Conservation (phyloP, 192 early-diverging fungal genomes). For the Backusella parvicylindrica region DNA sequence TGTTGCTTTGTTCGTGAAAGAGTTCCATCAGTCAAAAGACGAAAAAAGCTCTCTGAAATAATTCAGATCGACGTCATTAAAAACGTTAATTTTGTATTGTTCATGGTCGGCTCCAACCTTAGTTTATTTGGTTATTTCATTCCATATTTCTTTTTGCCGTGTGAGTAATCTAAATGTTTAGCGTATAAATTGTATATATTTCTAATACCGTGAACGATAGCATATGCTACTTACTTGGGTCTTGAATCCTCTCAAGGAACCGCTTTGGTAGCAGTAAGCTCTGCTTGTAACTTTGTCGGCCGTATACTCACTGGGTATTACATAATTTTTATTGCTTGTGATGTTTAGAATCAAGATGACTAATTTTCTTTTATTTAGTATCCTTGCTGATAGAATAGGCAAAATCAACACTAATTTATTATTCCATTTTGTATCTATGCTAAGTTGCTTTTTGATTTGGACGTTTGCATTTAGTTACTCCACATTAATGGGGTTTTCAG, state of each 20-base stretch:
- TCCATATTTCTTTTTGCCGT: conserved; percentile 27
- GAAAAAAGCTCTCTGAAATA: conserved; percentile 18
- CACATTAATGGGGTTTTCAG: conserved; percentile 25
- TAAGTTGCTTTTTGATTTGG: conserved; percentile 27
- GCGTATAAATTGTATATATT: background rate
- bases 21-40: background rate
- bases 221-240: conserved; percentile 22
- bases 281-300: conserved; percentile 24
- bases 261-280: conserved; percentile 12
- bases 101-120: conserved; percentile 12
- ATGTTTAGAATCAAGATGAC: background rate
- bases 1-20: conserved; percentile 14
- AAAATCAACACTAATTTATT: conserved; percentile 27
- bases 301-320: conserved; percentile 14
- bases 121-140: conserved; percentile 23
- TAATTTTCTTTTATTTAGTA: background rate
- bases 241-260: conserved; percentile 19
- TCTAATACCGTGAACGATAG: background rate
- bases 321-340: background rate
- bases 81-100: conserved; percentile 19
- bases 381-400: conserved; percentile 27
- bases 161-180: background rate
- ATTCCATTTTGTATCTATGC: conserved; percentile 16
- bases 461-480: conserved; percentile 26
- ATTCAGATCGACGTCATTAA: conserved; percentile 18